A percentile compares a stretch with the other conserved stretches of the same genome.
phyloP scores from a whole-genome alignment of 1,284 basidiomycete genomes.

The Tilletiopsis washingtonensis region DNA sequence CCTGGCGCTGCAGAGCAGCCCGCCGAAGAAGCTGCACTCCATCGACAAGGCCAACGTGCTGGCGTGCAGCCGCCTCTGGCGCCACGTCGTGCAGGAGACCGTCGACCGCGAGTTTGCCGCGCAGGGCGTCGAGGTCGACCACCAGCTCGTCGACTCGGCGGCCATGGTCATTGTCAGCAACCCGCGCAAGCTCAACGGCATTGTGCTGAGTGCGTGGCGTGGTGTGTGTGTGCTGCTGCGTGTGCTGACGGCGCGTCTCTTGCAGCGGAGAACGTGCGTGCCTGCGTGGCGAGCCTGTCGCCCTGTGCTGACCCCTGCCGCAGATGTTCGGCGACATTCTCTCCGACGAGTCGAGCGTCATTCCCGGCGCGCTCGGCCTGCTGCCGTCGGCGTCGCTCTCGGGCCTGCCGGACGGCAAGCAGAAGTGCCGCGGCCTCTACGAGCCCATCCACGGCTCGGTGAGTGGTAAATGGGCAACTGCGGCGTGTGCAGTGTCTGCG shows the following conservation, averaged over 20 bases:
- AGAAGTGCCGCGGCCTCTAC: constrained; percentile 71
- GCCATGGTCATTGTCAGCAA: constrained; percentile 91
- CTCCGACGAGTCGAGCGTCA: constrained; percentile 92
- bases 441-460: constrained; percentile 66
- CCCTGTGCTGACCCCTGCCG: background rate
- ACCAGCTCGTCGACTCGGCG: constrained; percentile 84
- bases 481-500: too few species aligned
- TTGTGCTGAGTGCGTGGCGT: constrained; percentile 48
- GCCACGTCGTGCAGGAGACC: constrained; percentile 54
- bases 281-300: background rate
- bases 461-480: too few species aligned
- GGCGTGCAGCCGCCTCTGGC: constrained; percentile 88
- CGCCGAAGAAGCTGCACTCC: constrained; percentile 81
- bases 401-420: constrained; percentile 70
- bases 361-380: constrained; percentile 92
- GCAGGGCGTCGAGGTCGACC: constrained; percentile 49
- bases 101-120: constrained; percentile 35
- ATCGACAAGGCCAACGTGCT: constrained; percentile 99
- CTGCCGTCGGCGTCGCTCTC: constrained; percentile 91
- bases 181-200: constrained; percentile 89
- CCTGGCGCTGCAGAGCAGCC: constrained; percentile 71
- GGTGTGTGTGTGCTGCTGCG: background rate
- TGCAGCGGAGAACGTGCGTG: background rate
- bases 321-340: constrained; percentile 57
- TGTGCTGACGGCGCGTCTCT: background rate